Base-by-base conservation (phyloP, 208 protist species). In the Wallacemonas rigidus region DNA sequence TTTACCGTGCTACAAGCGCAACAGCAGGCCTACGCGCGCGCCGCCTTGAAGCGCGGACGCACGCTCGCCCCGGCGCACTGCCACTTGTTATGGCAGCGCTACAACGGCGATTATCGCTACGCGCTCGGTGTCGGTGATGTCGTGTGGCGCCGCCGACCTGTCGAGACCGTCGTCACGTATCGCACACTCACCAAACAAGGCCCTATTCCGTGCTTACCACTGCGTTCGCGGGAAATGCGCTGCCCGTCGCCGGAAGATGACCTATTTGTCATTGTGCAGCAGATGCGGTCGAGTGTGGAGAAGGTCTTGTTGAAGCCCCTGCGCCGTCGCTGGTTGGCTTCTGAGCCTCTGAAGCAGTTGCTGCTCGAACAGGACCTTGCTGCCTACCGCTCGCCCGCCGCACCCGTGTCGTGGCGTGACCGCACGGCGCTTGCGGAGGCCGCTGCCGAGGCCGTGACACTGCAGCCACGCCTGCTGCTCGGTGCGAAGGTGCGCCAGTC, bases 41-140 rank as follows among this genome's bases (percentile, higher is more conserved):
- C 5, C 8, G 41, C 53, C 3, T 38, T 67, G 55, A 71, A 79
- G 40, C 36, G 71, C n/a, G 67, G 40, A 41, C 48, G 48, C 9
- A 40, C 36, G 5, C 35, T 61, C 4, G n/a, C 53, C 15, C 11
- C 63, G 39, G n/a, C 60, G 54, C 43, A 36, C 14, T 65, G 53
- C 38, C 3, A 64, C 12, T 70, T 56, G 14, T 71, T 61, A n/a
- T 78, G 79, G 70, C 88, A 95, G 74, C 82, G 84, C 17, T 95
- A 95, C 76, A 77, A 57, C 38, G 90, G 90, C 2, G 88, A 95
- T 45, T 95, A 95, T 69, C 90, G 90, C 9, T 87, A 84, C 63
- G 84, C 88, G 17, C 69, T 95, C 14, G 72, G 68, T 14, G 71
- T 80, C 1, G 88, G 90, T 35, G 90, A 95, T 45, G 74, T 95